phyloP scores from a whole-genome alignment of 2,329 filamentous ascomycete genomes.

The Aaosphaeria arxii region DNA sequence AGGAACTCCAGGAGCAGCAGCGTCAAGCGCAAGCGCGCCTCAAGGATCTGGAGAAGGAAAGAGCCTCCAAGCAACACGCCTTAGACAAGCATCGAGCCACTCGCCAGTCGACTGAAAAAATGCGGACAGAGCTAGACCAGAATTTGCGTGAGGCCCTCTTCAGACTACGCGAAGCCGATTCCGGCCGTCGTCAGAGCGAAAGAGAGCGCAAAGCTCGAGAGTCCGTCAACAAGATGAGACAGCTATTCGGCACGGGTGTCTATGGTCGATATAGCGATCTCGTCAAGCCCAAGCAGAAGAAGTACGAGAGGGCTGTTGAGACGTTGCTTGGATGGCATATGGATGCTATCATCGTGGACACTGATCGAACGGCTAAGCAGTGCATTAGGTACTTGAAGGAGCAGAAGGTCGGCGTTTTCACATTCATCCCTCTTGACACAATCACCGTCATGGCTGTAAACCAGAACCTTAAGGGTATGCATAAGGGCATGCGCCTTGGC shows the following conservation, averaged over 20 bases:
- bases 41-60: slow-evolving; percentile 70
- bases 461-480: slow-evolving; percentile 83
- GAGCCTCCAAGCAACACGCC: slow-evolving; percentile 85
- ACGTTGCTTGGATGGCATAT: slow-evolving; percentile 91
- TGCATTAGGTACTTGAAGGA: slow-evolving; percentile 94
- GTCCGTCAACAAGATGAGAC: slow-evolving; percentile 80
- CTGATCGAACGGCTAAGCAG: slow-evolving; percentile 88
- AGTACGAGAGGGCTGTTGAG: slow-evolving; percentile 89
- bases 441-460: slow-evolving; percentile 93
- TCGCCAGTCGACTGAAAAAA: slow-evolving; percentile 61
- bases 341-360: slow-evolving; percentile 91
- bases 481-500: slow-evolving; percentile 77
- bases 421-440: slow-evolving; percentile 94
- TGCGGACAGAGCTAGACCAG: slow-evolving; percentile 85
- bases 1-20: slow-evolving; percentile 66
- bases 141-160: slow-evolving; percentile 78
- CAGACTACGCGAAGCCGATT: slow-evolving; percentile 81
- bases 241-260: slow-evolving; percentile 80
- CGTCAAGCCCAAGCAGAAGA: slow-evolving; percentile 95
- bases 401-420: slow-evolving; percentile 81
- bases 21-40: slow-evolving; percentile 60
- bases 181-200: slow-evolving; percentile 80
- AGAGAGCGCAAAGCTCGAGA: slow-evolving; percentile 78
- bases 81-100: slow-evolving; percentile 60
- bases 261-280: slow-evolving; percentile 86